phyloP scores from a whole-genome alignment of 2,329 filamentous ascomycete genomes.

The Cordyceps militaris region DNA sequence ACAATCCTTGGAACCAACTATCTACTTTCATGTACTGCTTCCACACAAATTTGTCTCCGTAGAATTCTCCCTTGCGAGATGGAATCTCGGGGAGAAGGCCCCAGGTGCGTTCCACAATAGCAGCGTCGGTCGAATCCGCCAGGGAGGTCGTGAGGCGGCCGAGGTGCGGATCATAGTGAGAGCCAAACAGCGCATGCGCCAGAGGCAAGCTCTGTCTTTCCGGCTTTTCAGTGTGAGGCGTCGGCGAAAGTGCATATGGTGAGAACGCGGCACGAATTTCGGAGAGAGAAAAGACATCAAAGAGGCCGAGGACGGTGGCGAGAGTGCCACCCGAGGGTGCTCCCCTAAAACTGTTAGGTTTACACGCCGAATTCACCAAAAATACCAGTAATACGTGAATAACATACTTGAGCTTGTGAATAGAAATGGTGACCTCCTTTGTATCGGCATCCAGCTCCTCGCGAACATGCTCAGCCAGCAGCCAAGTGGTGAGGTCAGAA shows the following conservation, averaged over 20 bases:
- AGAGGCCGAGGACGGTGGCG: constrained; percentile 54
- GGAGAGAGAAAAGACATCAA: constrained; percentile 44
- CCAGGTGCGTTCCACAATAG: constrained; percentile 56
- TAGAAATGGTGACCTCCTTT: constrained; percentile 46
- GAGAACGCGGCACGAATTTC: constrained; percentile 38
- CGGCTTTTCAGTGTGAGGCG: constrained; percentile 35
- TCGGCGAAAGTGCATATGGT: constrained; percentile 52
- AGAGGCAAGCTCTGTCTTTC: constrained; percentile 28
- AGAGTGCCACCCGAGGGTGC: constrained; percentile 60
- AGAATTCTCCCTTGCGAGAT: constrained; percentile 38
- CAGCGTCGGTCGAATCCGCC: constrained; percentile 41
- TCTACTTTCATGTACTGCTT: constrained; percentile 45
- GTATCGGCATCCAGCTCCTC: constrained; percentile 42
- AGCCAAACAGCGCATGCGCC: constrained; percentile 42
- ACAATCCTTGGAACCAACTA: constrained; percentile 43
- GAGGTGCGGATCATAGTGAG: constrained; percentile 41
- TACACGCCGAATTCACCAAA: background rate
- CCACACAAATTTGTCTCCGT: constrained; percentile 57
- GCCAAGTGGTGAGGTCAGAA: constrained; percentile 51
- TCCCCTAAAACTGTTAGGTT: constrained; percentile 27
- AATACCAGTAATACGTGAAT: background rate
- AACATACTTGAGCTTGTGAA: constrained; percentile 35
- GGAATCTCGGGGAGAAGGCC: constrained; percentile 46
- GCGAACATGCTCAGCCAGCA: constrained; percentile 44
- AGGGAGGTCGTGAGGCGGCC: constrained; percentile 50